Evolutionary conservation across 495 filamentous ascomycete genomes (phyloP), one percentile per base, ranked within the genome.

Genomic region (Cercophora scortea): DNA sequence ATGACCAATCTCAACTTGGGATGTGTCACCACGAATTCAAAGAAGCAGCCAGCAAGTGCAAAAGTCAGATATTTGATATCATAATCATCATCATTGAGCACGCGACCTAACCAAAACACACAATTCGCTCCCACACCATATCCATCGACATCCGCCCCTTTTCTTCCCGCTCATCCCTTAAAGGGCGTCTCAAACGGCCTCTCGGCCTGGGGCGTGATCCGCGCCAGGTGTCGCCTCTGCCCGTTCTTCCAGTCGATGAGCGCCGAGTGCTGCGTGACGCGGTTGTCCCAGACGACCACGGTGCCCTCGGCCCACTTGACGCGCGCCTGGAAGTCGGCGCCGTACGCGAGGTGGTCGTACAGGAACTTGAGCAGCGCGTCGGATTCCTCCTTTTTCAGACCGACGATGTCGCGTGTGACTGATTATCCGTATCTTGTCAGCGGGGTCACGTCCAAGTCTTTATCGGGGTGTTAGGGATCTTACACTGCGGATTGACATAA

Each of bases 221-320:
- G 75, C 3, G 88, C 89, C 49, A 94, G 66, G 70, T 95, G 89
- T 42, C 89, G 75, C 52, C 90, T 75, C 70, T 86, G 80, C 3
- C 88, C 88, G 70, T 80, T 81, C 50, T 79, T 79, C 87, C 87
- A 94, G 65, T 91, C 89, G 15, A 89, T 63, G 34, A 88, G 71
- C 5, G 86, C 88, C n/a, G 84, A 83, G 66, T 93, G 88, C 48
- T 79, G 76, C 11, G 88, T 89, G 4, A 90, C 83, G 13, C 88
- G 79, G 66, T 94, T 92, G 62, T 95, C 90, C 83, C 90, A 95
- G 10, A 95, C 85, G 8, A 95, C 87, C 19, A 95, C 90, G 3
- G 88, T 93, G 38, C 80, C 79, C 10, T 82, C 78, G 56, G 86
- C 79, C 89, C 89, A 95, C 57, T 85, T 83, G 45, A 96, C 82